Percentiles rank a stretch among this genome's conserved stretches.
Conservation (phyloP, 805 yeast species). For the Wickerhamomyces queroliae region DNA sequence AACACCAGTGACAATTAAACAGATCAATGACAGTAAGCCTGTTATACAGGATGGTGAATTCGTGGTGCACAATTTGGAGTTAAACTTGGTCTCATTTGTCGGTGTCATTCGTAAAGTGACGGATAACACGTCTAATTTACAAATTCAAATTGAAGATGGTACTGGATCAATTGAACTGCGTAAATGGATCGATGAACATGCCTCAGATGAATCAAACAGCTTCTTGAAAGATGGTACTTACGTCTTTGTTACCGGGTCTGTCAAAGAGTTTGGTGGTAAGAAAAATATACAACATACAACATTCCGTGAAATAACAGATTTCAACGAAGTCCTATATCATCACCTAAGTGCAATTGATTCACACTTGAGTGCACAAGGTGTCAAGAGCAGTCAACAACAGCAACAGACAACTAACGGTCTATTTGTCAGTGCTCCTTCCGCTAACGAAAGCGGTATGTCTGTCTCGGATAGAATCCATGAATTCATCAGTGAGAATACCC, state of each 20-base stretch:
- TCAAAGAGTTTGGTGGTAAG: slow-evolving; percentile 56
- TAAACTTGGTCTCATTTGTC: slow-evolving; percentile 58
- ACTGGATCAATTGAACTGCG: slow-evolving; percentile 63
- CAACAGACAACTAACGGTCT: slow-evolving; percentile 23
- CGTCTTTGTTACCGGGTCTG: slow-evolving; percentile 51
- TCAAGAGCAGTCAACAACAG: slow-evolving; percentile 12
- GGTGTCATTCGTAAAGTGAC: slow-evolving; percentile 66
- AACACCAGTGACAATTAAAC: slow-evolving; percentile 72
- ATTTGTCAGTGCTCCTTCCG: slow-evolving; percentile 38
- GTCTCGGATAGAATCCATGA: slow-evolving; percentile 40
- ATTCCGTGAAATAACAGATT: slow-evolving; percentile 51
- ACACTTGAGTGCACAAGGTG: slow-evolving; percentile 53
- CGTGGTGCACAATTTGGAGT: slow-evolving; percentile 49
- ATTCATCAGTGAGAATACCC: slow-evolving; percentile 43
- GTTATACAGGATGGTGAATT: slow-evolving; percentile 63
- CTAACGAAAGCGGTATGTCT: slow-evolving; percentile 22
- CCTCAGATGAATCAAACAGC: slow-evolving; percentile 28
- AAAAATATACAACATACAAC: slow-evolving; percentile 61
- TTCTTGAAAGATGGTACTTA: slow-evolving; percentile 44
- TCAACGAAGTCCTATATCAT: slow-evolving; percentile 66
- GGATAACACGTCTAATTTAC: slow-evolving; percentile 50
- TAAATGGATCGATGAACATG: slow-evolving; percentile 51
- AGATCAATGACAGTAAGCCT: slow-evolving; percentile 56
- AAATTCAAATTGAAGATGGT: slow-evolving; percentile 69
- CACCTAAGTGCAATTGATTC: slow-evolving; percentile 55